phyloP scores from a whole-genome alignment of 2,329 filamentous ascomycete species.

The Microsporum audouinii region DNA sequence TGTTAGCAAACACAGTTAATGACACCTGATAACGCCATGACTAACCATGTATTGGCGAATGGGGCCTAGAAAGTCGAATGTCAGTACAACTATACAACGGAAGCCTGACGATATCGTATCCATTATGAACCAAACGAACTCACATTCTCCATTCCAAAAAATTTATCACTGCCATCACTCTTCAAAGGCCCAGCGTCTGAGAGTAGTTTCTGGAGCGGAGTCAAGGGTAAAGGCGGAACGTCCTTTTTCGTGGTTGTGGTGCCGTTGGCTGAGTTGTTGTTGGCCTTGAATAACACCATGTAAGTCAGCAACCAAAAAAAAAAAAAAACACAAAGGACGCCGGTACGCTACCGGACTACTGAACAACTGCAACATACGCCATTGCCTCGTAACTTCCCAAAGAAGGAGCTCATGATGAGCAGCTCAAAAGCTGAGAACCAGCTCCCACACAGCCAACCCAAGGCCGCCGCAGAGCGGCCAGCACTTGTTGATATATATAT shows the following conservation, averaged over 20 bases:
- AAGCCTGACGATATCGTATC: too few relatives aligned
- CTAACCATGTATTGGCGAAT: slow-evolving; percentile 96
- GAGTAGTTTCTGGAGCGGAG: slow-evolving; percentile 62
- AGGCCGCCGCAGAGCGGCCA: slow-evolving; percentile 15
- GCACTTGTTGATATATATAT: background rate
- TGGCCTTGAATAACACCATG: slow-evolving; percentile 18
- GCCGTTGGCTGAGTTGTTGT: slow-evolving; percentile 37
- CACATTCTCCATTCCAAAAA: slow-evolving; percentile 97
- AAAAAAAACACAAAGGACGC: background rate
- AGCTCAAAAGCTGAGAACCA: background rate
- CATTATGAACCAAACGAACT: slow-evolving; percentile 28
- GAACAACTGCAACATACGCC: slow-evolving; percentile 21
- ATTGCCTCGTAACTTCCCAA: slow-evolving; percentile 31
- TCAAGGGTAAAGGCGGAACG: slow-evolving; percentile 44
- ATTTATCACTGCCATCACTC: slow-evolving; percentile 88
- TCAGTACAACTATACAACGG: slow-evolving; percentile 12
- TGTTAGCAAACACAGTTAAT: slow-evolving; percentile 7
- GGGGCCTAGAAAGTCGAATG: slow-evolving; percentile 31
- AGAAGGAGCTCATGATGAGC: slow-evolving; percentile 29
- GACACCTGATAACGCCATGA: background rate
- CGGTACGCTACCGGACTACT: slow-evolving; percentile 12
- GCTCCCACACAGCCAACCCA: slow-evolving; percentile 9
- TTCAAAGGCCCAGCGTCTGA: slow-evolving; percentile 69
- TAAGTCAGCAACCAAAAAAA: slow-evolving; percentile 4
- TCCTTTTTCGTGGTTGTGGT: slow-evolving; percentile 48